Evolutionary conservation across 805 yeast species (phyloP).

Genomic region (Wickerhamiella bombiphila): DNA sequence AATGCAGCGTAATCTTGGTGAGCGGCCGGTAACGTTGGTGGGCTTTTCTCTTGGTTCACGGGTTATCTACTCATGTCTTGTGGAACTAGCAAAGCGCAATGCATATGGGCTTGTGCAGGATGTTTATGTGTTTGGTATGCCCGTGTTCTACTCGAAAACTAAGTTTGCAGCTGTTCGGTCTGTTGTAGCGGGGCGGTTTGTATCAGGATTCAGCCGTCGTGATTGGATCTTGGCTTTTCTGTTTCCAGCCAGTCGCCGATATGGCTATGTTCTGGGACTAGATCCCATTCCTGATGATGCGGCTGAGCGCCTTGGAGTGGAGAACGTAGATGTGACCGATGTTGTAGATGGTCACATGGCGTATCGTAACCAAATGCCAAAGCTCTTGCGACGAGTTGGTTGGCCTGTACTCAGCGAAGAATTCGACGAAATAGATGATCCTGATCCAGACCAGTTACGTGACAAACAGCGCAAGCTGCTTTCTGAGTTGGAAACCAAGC

Average conservation of each 20-base stretch:
- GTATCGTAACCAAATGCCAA: conserved; percentile 90
- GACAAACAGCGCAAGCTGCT: conserved; percentile 64
- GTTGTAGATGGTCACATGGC: conserved; percentile 91
- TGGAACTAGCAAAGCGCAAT: conserved; percentile 71
- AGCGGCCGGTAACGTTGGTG: conserved; percentile 77
- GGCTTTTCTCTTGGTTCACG: conserved; percentile 93
- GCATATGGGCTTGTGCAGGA: conserved; percentile 83
- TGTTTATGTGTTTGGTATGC: conserved; percentile 78
- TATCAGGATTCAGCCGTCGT: conserved; percentile 79
- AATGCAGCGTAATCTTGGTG: conserved; percentile 75
- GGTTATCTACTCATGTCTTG: conserved; percentile 74
- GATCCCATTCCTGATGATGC: conserved; percentile 40
- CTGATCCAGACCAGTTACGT: conserved; percentile 76
- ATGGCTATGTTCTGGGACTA: conserved; percentile 80
- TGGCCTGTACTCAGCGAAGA: conserved; percentile 81
- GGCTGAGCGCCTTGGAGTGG: conserved; percentile 28
- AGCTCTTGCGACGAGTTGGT: conserved; percentile 48
- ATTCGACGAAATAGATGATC: conserved; percentile 90
- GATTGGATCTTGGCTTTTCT: conserved; percentile 95
- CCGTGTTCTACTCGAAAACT: conserved; percentile 64
- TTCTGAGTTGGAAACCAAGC: conserved; percentile 40
- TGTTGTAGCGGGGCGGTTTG: conserved; percentile 76
- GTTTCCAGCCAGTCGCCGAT: conserved; percentile 89
- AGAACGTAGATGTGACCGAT: conserved; percentile 78
- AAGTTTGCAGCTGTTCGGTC: conserved; percentile 66